Evolutionary conservation across 768 basidiomycete genomes (phyloP).

Genomic region (Austroboletus eburneus): DNA sequence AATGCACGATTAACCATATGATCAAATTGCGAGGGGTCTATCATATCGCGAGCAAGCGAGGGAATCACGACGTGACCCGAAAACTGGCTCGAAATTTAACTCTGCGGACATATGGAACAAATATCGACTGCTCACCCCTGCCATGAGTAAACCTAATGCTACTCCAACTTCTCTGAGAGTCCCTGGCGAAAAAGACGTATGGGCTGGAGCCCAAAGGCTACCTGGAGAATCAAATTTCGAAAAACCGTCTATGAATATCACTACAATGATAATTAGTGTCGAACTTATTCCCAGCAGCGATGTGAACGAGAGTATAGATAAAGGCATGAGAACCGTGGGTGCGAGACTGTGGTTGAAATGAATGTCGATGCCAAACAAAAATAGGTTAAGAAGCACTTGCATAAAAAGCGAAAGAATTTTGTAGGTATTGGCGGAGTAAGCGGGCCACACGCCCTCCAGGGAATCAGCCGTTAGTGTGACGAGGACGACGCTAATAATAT

Average conservation of each 20-base stretch:
- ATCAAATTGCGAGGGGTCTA: constrained; percentile 74
- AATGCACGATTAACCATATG: constrained; percentile 85
- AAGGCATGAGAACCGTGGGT: constrained; percentile 81
- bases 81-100: constrained; percentile 44
- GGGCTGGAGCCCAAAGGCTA: constrained; percentile 70
- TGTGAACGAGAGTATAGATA: constrained; percentile 82
- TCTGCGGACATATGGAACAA: neutral
- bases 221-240: constrained; percentile 71
- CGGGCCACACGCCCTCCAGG: constrained; percentile 66
- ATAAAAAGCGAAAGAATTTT: constrained; percentile 70
- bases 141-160: constrained; percentile 88
- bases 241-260: constrained; percentile 81
- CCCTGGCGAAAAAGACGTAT: constrained; percentile 57
- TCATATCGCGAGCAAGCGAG: constrained; percentile 86
- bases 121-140: constrained; percentile 54
- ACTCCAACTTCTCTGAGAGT: constrained; percentile 62
- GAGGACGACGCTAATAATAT: constrained; percentile 65
- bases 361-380: neutral
- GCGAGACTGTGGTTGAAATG: constrained; percentile 49
- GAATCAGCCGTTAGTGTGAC: constrained; percentile 89
- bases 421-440: constrained; percentile 63
- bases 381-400: constrained; percentile 39
- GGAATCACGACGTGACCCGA: constrained; percentile 93
- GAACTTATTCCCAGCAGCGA: constrained; percentile 85
- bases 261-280: constrained; percentile 65